Evolutionary conservation across 495 filamentous ascomycete species (phyloP), one percentile per base, ranked within the genome.

Genomic region (Lophiotrema nucula): DNA sequence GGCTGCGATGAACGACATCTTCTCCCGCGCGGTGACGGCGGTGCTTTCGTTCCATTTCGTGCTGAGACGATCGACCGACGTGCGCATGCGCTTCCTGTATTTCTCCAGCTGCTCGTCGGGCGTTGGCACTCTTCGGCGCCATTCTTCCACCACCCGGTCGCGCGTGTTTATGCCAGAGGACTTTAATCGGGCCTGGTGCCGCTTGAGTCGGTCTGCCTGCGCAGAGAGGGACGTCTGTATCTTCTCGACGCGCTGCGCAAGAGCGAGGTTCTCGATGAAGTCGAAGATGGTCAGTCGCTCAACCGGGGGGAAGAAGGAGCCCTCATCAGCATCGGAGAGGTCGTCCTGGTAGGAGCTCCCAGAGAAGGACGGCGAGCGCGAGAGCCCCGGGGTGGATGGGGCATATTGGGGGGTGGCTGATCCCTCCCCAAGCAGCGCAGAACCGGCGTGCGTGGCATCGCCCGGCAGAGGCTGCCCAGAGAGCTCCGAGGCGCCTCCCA

Each of bases 221-320:
- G 81, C 78, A 41, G 83, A 83, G 33, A 96, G 74, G 16, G 85
- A 83, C 58, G 78, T 86, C 62, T 96, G 90, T 62, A 96, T 78
- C 73, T 88, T 89, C 72, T 98, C 93, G 21, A 98, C 76, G 52
- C 89, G 86, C 62, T 92, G 86, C 1, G 90, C 85, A 43, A 98
- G 80, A 0, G 93, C 88, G 61, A 98, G 84, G 67, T 95, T 96
- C 72, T 97, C 95, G 47, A 98, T 81, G 19, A 97, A 76, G 68
- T 98, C 93, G 58, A 97, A 90, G 38, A 97, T 81, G 21, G 88
- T 92, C 55, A 97, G 77, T 50, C 89, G 87, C 67, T 98, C 93
- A n/a, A 96, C 75, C 3, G 93, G 90, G 16, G 93, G 89, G 42
- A 88, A 85, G 47, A 82, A 78, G 0, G 84, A 92, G 69, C 95